Base-by-base conservation (phyloP, 2,329 filamentous ascomycete species). In the Juglanconis oblonga region DNA sequence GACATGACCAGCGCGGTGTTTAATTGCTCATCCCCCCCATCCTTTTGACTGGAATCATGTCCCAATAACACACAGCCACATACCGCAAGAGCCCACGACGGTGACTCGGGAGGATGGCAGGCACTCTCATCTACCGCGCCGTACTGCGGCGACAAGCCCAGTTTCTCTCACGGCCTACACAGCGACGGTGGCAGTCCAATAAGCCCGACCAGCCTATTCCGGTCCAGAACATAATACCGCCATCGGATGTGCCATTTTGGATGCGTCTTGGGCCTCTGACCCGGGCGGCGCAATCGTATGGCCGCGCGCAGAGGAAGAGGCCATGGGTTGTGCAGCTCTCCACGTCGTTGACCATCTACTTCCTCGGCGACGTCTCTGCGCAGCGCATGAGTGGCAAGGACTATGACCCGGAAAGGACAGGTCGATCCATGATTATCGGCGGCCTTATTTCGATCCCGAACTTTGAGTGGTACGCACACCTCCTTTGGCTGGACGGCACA, bases 321-420 rank as follows among this genome's bases (percentile, higher is more conserved):
- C 93, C 94, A 0, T 90, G 91, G 69, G 76, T 82, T n/a, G 96
- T 91, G 9, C 93, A 97, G 77, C 72, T 96, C 62, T 80, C 82
- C 65, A 92, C 85, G 67, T 87, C 89, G 47, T 74, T 97, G 50
- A 80, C 91, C 44, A 91, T 96, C 61, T 97, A 92, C 70, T 80
- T 93, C 44, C 82, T 85, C 53, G 91, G 89, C 8, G 92, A 96
- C 73, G 66, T 95, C 57, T 87, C 86, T 49, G 91, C 92, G 50
- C 92, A 96, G 76, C 79, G 81, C 59, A 85, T 96, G 64, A 75
- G 77, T 61, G 80, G 79, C 29, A 79, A 81, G 65, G 78, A 80
- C 3, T 93, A 95, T 70, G 87, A 92, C 70, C 82, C 86, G 3
- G 75, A 77, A 59, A 81, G 92, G 49, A 94, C 91, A 0, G 71